phyloP scores from a whole-genome alignment of 148 eudicot species.

The Fagopyrum tataricum region DNA sequence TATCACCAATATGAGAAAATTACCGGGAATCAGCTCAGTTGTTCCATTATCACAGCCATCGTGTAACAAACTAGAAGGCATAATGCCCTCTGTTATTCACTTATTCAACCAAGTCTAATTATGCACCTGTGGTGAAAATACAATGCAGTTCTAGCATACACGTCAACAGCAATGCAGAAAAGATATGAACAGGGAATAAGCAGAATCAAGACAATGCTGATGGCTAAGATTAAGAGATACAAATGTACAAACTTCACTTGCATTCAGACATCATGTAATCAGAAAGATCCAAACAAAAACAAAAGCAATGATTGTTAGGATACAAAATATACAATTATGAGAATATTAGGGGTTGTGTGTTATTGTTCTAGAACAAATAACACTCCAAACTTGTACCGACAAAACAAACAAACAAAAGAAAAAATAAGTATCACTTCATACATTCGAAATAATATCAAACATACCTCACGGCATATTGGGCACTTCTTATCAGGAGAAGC shows the following conservation, averaged over 20 bases:
- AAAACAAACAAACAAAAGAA: not conserved
- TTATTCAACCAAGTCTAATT: not conserved
- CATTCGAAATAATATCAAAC: not conserved
- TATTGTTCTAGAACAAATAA: no score
- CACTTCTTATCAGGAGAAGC: conserved; percentile 62
- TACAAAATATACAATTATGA: no score
- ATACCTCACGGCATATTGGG: conserved; percentile 80
- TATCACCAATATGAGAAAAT: conserved; percentile 8
- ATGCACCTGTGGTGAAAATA: not conserved
- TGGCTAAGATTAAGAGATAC: not conserved
- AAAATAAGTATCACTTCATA: not conserved
- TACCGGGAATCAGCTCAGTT: not conserved
- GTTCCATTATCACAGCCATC: not conserved
- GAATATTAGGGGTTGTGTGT: no score
- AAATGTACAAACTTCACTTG: not conserved
- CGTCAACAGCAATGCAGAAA: not conserved
- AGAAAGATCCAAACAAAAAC: not conserved
- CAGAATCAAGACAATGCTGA: not conserved
- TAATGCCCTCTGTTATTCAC: not conserved
- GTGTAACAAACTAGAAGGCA: no score
- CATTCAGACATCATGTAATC: not conserved
- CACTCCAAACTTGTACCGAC: no score
- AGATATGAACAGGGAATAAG: not conserved
- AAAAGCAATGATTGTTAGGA: not conserved
- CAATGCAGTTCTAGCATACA: not conserved